Conservation (phyloP, 306 rosid genomes). For the Bauhinia variegata region DNA sequence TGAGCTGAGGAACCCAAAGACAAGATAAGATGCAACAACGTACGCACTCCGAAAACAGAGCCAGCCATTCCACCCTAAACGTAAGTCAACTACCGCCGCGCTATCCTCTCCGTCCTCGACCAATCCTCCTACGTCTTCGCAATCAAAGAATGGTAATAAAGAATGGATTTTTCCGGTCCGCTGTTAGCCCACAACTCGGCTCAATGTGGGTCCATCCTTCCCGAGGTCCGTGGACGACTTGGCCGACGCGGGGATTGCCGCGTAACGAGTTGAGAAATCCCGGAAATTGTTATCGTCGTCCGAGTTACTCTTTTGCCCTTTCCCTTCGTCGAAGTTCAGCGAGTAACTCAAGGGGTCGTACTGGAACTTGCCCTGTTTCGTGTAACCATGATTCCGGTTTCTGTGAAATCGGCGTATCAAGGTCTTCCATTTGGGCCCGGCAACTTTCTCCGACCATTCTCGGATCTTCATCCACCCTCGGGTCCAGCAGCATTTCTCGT, state of each 20-base stretch:
- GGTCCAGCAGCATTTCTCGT: slow-evolving; percentile 50
- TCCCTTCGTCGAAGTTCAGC: slow-evolving; percentile 70
- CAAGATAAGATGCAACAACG: too few species aligned
- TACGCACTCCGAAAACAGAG: too few species aligned
- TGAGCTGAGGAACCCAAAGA: too few species aligned
- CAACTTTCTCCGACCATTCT: slow-evolving; percentile 67
- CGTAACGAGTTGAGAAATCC: slow-evolving; percentile 64
- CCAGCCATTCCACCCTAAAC: not conserved
- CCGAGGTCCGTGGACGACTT: slow-evolving; percentile 55
- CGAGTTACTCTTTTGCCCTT: slow-evolving; percentile 23
- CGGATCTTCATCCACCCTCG: slow-evolving; percentile 60
- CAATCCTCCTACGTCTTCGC: too few species aligned
- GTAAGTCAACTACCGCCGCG: not conserved
- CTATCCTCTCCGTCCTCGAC: too few species aligned
- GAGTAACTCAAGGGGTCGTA: slow-evolving; percentile 72
- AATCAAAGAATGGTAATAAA: too few species aligned
- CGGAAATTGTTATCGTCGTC: slow-evolving; percentile 30
- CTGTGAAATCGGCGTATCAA: slow-evolving; percentile 63
- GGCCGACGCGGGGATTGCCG: slow-evolving; percentile 50
- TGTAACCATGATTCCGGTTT: not conserved
- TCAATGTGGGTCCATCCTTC: slow-evolving; percentile 33
- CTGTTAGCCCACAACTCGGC: too few species aligned
- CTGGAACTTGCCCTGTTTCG: slow-evolving; percentile 39
- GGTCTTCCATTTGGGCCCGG: slow-evolving; percentile 80
- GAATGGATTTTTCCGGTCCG: too few species aligned